Evolutionary conservation across 2,329 filamentous ascomycete species (phyloP), one percentile per base, ranked within the genome.

Genomic region (Pezicula neosporulosa): DNA sequence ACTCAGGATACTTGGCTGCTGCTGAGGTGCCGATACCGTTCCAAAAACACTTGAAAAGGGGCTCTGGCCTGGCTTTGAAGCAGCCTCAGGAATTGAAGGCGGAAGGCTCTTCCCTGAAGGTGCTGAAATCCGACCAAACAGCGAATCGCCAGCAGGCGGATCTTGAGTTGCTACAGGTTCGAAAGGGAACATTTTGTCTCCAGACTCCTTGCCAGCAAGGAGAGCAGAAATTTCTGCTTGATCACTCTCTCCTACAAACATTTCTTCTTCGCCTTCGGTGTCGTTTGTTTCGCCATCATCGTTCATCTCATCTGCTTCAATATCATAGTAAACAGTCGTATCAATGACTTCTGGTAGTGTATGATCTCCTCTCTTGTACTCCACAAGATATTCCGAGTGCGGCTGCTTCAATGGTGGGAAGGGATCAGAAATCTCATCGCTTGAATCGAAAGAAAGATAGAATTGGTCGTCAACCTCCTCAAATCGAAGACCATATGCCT

Each of bases 301-400:
- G 37, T 43, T 35, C 6, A 16, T 28, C 27, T 43, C 47, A 7
- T 51, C 37, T 30, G 47, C 49, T 44, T 42, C 33, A 28, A 52
- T 50, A 27, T 73, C 67, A 56, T 77, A 75, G 46, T 70, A 80
- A 10, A 83, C 68, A 1, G 80, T 84, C 33, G 70, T 67, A 57
- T 81, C 78, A 28, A 86, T 81, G 19, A 83, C 69, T 24, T 79
- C 70, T 3, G 80, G 74, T 2, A 86, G 68, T 10, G 77, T 66
- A 44, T 71, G 72, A 10, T 67, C 66, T 6, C 75, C 75, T 24
- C 83, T 78, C 63, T 87, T 87, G 45, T 70, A 70, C 65, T 86
- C 83, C 7, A 87, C 83, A 15, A 86, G 63, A 6, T 59, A 64
- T 10, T 72, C 68, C 1, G 83, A 86, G 55, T 80, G 82, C 15